A percentile compares a stretch with the other conserved stretches of the same genome.
Conservation (phyloP, 2,329 filamentous ascomycete species). For the Botrytis fabae region DNA sequence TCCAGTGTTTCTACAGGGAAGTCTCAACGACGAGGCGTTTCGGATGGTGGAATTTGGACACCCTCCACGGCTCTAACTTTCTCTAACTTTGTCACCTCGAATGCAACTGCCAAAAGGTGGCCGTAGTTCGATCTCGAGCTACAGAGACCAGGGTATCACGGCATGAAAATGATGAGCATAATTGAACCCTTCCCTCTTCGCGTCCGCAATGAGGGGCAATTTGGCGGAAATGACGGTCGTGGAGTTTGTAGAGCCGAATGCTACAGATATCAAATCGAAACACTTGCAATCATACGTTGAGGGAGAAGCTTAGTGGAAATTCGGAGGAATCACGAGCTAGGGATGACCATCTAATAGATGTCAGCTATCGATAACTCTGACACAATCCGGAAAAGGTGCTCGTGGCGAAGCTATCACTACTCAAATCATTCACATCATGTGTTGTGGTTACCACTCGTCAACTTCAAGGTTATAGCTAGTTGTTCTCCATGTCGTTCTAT, state of each 20-base stretch:
- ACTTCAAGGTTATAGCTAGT: conserved; percentile 14
- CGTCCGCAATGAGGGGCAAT: conserved; percentile 13
- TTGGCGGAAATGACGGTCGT: conserved; percentile 10
- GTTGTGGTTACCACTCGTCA: conserved; percentile 6
- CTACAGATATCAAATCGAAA: conserved; percentile 15
- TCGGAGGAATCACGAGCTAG: conserved; percentile 8
- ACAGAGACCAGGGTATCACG: conserved; percentile 17
- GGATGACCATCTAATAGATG: conserved; percentile 16
- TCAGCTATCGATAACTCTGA: conserved; percentile 15
- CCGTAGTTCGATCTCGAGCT: conserved; percentile 16
- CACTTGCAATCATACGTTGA: conserved; percentile 18
- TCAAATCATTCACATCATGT: conserved; percentile 13
- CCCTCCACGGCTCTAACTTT: conserved; percentile 8
- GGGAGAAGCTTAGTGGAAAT: conserved; percentile 9
- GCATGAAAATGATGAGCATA: conserved; percentile 16
- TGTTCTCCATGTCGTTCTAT: background rate
- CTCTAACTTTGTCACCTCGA: conserved; percentile 4
- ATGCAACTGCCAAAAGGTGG: conserved; percentile 17
- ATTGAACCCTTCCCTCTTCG: conserved; percentile 4
- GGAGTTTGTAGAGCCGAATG: conserved; percentile 5
- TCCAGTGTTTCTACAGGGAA: conserved; percentile 20
- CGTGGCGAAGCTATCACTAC: conserved; percentile 15
- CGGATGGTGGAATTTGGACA: conserved; percentile 3
- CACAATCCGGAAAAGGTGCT: conserved; percentile 6
- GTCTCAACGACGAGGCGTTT: conserved; percentile 13